Percentiles rank a stretch among this genome's conserved stretches.
Evolutionary conservation across 306 rosid genomes (phyloP).

Genomic region (Cucurbita maxima): DNA sequence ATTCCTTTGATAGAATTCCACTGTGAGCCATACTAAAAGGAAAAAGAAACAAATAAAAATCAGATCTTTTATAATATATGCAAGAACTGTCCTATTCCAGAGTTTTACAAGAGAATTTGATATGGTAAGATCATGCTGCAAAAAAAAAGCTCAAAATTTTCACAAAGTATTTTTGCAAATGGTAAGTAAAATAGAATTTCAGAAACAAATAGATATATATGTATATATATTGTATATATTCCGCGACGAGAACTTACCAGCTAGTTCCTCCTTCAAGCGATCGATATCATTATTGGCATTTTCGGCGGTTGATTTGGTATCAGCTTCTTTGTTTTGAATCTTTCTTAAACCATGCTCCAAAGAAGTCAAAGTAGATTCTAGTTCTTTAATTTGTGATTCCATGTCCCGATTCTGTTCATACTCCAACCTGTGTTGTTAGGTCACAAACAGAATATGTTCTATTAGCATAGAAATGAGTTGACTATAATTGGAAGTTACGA

Average conservation of each 20-base stretch:
- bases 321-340: constrained; percentile 60
- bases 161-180: background rate
- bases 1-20: background rate
- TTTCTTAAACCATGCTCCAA: constrained; percentile 48
- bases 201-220: background rate
- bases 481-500: background rate
- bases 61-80: background rate
- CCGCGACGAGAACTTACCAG: constrained; percentile 37
- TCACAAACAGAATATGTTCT: background rate
- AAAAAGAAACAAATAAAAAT: background rate
- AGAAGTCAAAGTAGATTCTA: constrained; percentile 47
- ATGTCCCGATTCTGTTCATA: constrained; percentile 91
- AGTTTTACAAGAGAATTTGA: too few species aligned
- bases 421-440: constrained; percentile 46
- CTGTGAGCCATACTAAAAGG: background rate
- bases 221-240: background rate
- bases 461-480: background rate
- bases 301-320: constrained; percentile 51
- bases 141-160: background rate
- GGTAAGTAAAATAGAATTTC: background rate
- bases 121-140: background rate
- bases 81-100: too few species aligned
- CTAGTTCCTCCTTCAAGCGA: constrained; percentile 44
- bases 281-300: constrained; percentile 49
- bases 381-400: constrained; percentile 53